These are phyloP conservation scores for Myxozyma neotropica DNA, from an alignment of 805 yeast genomes.

Conservation along the genomic window DNA sequence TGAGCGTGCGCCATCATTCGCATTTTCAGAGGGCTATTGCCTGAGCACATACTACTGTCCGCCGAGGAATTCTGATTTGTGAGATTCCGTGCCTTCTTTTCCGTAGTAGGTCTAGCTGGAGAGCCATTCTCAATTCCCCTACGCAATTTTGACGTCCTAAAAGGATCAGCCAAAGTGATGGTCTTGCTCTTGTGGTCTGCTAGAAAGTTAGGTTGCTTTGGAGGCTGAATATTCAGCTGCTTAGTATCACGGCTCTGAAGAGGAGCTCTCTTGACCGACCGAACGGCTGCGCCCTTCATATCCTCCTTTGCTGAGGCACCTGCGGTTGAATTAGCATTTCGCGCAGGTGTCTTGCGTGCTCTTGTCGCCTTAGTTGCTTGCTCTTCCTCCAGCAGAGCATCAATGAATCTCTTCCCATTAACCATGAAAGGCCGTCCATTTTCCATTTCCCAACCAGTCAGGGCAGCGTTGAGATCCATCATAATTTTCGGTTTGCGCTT, in stretches of 20 bases:
- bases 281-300: slow-evolving; percentile 10
- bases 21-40: slow-evolving; percentile 19
- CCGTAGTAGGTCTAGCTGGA: slow-evolving; percentile 1
- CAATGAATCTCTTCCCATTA: slow-evolving; percentile 54
- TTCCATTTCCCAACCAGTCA: slow-evolving; percentile 52
- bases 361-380: slow-evolving; percentile 9
- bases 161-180: neutral
- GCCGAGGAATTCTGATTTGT: slow-evolving; percentile 2
- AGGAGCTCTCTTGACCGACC: slow-evolving; percentile 15
- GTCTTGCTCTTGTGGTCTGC: neutral
- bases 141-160: neutral
- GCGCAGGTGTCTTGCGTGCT: slow-evolving; percentile 25
- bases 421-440: slow-evolving; percentile 42
- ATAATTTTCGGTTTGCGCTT: slow-evolving; percentile 69
- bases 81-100: neutral
- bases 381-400: slow-evolving; percentile 42
- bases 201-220: slow-evolving; percentile 28
- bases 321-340: slow-evolving; percentile 5
- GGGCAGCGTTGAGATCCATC: slow-evolving; percentile 51
- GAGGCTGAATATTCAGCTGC: slow-evolving; percentile 12
- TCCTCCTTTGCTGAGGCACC: neutral
- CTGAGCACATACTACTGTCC: slow-evolving; percentile 13
- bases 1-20: neutral
- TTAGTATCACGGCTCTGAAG: slow-evolving; percentile 9
- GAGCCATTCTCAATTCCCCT: slow-evolving; percentile 8